Conservation (phyloP, 2,329 filamentous ascomycete species). For the Aspergillus ochraceus region DNA sequence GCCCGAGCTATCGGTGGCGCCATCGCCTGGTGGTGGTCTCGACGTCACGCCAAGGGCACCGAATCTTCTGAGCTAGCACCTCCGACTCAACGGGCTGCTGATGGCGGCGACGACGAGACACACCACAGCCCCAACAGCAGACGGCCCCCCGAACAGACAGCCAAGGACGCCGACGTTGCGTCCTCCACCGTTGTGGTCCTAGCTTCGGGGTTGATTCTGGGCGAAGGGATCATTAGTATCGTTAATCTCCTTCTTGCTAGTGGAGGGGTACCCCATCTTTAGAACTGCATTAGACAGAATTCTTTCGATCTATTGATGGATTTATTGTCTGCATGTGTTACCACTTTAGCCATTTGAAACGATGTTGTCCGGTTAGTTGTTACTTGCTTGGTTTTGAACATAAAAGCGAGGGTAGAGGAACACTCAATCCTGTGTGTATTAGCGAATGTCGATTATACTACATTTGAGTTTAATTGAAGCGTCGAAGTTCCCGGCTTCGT, state of each 20-base stretch:
- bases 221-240: constrained; percentile 90
- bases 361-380: not conserved
- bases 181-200: constrained; percentile 78
- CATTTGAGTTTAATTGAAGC: no score
- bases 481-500: no score
- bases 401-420: not conserved
- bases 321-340: no score
- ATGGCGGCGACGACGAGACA: not conserved
- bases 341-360: not conserved
- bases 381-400: not conserved
- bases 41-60: constrained; percentile 37
- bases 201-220: constrained; percentile 84
- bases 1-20: constrained; percentile 80
- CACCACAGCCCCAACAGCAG: not conserved
- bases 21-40: constrained; percentile 75
- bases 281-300: constrained; percentile 1
- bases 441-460: not conserved
- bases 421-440: not conserved
- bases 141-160: constrained; percentile 43
- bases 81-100: not conserved
- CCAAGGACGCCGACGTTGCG: constrained; percentile 34
- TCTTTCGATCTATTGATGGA: not conserved
- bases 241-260: constrained; percentile 83
- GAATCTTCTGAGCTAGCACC: not conserved
- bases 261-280: constrained; percentile 71